These are phyloP conservation scores for Metroxylon sagu DNA, from an alignment of 176 grass and related monocot species.

Conservation along the genomic window DNA sequence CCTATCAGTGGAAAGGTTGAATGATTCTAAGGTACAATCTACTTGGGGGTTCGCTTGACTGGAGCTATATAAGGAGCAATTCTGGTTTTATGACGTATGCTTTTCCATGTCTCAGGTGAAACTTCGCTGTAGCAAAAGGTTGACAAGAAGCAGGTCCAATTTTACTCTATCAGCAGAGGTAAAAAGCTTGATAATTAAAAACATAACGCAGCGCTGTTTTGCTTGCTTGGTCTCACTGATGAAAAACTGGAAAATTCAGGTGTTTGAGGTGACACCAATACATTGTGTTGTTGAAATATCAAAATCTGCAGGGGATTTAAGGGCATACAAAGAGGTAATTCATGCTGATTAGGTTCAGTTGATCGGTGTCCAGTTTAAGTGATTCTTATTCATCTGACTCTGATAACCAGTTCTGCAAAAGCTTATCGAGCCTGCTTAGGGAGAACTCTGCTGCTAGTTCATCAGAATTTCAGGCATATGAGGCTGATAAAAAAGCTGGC, in stretches of 20 bases:
- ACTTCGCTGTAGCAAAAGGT: constrained; percentile 35
- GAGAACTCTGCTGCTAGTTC: constrained; percentile 11
- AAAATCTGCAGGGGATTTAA: constrained; percentile 51
- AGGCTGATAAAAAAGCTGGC: neutral
- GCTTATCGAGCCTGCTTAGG: constrained; percentile 37
- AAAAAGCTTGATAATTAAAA: neutral
- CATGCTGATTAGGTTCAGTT: neutral
- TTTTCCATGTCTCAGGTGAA: constrained; percentile 42
- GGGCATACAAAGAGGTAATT: constrained; percentile 45
- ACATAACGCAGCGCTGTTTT: neutral
- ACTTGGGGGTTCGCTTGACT: neutral
- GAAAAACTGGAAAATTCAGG: constrained; percentile 24
- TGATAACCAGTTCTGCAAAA: constrained; percentile 47
- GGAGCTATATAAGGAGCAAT: too few relatives aligned
- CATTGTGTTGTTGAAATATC: constrained; percentile 50
- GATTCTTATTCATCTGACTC: neutral
- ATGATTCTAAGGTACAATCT: constrained; percentile 39
- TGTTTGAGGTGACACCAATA: constrained; percentile 41
- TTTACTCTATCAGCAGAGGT: constrained; percentile 54
- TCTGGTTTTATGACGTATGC: neutral
- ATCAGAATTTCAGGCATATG: constrained; percentile 10
- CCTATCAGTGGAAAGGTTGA: constrained; percentile 35
- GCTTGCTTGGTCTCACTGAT: neutral
- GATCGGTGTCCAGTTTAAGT: too few relatives aligned
- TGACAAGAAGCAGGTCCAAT: constrained; percentile 40